Evolutionary conservation across 495 filamentous ascomycete species (phyloP), one percentile per base, ranked within the genome.

Genomic region (Aspergillus nanangensis): DNA sequence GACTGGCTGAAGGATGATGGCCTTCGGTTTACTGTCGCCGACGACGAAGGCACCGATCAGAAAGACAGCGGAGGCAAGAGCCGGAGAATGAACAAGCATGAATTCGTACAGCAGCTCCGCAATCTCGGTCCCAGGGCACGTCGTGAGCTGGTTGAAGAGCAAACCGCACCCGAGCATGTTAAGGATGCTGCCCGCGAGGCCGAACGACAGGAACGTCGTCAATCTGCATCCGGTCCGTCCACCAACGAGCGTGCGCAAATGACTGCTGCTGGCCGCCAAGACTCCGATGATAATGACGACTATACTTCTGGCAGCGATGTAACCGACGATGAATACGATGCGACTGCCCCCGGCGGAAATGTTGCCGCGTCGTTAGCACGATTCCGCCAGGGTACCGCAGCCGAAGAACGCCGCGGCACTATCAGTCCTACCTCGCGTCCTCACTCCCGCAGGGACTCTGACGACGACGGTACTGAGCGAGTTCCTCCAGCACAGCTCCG

Each of bases 101-200:
- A 96, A 56, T 97, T 99, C 66, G 85, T 97, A 50, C 70, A 81
- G 38, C 82, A 93, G 56, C 83, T 99, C 51, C 81, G 84, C 58
- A 74, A 81, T 21, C 72, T 96, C 46, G 89, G 95, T 60, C 83
- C 88, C 23, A 84, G 81, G 53, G 80, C 81, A 14, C 80, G 91
- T 13, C 77, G 74, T 18, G 80, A 88, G 48, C 66, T 86, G 2
- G 77, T 93, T 1, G 80, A 90, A 41, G 65, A 85, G 34, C 84
- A 77, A 38, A 77, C 82, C 52, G 81, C 79, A 0, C 81, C 83
- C 0, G 71, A 75, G 29, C 60, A 77, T 19, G 80, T 83, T 4
- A 79, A 78, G 49, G 70, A 78, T 48, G 75, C 75, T 17, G 75
- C 78, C 33, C 65, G 62, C 18, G 48, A 61, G 10, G 60, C 70